These are phyloP conservation scores for Pestalotiopsis sp. DNA, from an alignment of 2,329 filamentous ascomycete species.

Conservation along the genomic window DNA sequence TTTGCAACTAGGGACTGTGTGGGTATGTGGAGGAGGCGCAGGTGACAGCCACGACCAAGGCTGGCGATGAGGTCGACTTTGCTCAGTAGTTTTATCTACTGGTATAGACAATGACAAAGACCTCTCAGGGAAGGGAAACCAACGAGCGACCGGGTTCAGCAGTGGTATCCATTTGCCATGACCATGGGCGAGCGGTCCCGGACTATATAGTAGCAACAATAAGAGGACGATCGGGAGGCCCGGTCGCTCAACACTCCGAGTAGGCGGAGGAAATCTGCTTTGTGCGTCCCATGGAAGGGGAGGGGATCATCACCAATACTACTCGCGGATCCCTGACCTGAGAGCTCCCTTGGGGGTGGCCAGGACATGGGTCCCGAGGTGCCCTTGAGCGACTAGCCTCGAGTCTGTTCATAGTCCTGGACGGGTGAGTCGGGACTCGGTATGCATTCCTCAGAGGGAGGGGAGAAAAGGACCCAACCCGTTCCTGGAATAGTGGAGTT, in stretches of 20 bases:
- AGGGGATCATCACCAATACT: neutral
- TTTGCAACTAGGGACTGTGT: neutral
- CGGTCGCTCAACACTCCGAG: neutral
- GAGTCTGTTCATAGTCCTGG: neutral
- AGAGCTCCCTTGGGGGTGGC: neutral
- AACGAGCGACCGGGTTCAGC: neutral
- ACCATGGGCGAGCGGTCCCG: neutral
- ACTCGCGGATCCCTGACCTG: neutral
- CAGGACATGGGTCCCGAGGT: neutral
- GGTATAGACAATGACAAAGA: neutral
- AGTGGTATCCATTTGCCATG: neutral
- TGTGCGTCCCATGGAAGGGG: neutral
- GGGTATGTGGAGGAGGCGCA: neutral
- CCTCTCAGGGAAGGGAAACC: neutral
- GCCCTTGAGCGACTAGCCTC: neutral
- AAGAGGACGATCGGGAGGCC: neutral
- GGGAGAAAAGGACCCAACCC: neutral
- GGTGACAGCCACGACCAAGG: slow-evolving; percentile 6
- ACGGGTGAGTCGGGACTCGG: neutral
- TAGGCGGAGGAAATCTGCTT: neutral
- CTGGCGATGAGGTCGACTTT: neutral
- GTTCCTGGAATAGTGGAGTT: slow-evolving; percentile 1
- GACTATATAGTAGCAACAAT: neutral
- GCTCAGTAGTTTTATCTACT: neutral
- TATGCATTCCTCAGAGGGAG: neutral